Base-by-base conservation (phyloP, 192 early-diverging fungal genomes). In the Jimgerdemannia flammicorona region DNA sequence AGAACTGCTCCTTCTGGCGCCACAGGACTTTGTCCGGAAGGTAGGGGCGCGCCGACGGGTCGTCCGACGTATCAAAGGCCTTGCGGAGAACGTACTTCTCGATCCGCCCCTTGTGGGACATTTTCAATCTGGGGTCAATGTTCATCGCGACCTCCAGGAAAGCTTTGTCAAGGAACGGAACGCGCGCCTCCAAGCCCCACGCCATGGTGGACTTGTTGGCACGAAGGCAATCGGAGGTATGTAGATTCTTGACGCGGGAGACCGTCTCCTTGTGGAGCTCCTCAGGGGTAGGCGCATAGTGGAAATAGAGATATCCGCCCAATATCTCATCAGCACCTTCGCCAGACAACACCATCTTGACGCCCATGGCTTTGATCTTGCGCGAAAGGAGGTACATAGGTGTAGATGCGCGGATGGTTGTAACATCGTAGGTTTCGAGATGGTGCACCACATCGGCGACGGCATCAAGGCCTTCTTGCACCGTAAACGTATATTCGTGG, bases 131-230 rank as follows among this genome's bases (percentile, higher is more conserved):
- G 40, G 96, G 90, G 42, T 91, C 90, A 41, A 96, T 86, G 70
- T 86, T 89, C 97, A 99, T 99, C 39, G 95, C 91, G 4, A 95
- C 91, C 80, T 98, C 93, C 78, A 99, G 78, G 79, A 99, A 98
- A 42, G 86, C 87, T 85, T 90, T 91, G 88, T 99, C 97, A 66
- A 98, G 85, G 91, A 99, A 99, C 49, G 97, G 97, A 20, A 99
- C 97, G 79, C 97, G 95, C 14, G 96, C 95, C 80, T 99, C 97
- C 64, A 99, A 91, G 78, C 97, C 97, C 97, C 97, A 99, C 4
- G 97, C 97, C 96, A 99, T 98, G 64, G 97, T 99, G 3, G 95
- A 94, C 83, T 99, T 98, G 93, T 99, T 98, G 82, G 98, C 98
- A 79, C 98, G 95, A 70, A 99, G 85, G 84, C 93, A 95, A 83